Conservation (phyloP, 495 filamentous ascomycete species). For the Xanthoparmelia taractica region DNA sequence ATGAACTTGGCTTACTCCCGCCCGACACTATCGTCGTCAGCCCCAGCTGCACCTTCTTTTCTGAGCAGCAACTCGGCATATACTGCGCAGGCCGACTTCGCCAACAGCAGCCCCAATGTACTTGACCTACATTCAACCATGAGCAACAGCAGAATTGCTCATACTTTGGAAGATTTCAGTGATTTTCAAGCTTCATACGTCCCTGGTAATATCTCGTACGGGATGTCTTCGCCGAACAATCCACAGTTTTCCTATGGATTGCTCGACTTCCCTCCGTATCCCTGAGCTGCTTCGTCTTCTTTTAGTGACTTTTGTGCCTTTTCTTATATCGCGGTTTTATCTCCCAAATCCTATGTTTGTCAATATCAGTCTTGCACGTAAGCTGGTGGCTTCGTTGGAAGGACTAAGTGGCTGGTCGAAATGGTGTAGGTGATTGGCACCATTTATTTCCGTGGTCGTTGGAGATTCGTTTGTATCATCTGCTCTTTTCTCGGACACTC, state of each 20-base stretch:
- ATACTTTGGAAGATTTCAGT: not conserved
- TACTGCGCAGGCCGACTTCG: not conserved
- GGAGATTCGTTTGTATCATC: not conserved
- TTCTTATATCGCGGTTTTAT: not conserved
- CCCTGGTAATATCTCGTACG: not conserved
- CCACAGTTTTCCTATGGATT: conserved; percentile 1
- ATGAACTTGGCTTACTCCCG: not conserved
- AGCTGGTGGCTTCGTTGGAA: conserved; percentile 2
- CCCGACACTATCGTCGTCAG: not conserved
- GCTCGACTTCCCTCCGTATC: not conserved
- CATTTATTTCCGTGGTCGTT: not conserved
- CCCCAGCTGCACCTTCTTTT: not conserved
- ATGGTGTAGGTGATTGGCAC: conserved; percentile 6
- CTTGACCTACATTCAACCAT: not conserved
- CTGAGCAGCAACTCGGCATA: not conserved
- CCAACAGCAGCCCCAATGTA: not conserved
- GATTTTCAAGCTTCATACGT: not conserved
- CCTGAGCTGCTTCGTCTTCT: not conserved
- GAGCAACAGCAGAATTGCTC: not conserved
- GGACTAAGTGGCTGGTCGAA: conserved; percentile 1
- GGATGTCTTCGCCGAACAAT: not conserved
- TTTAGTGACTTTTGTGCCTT: not conserved
- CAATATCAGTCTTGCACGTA: not conserved
- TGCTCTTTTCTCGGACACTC: not conserved
- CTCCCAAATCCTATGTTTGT: not conserved